Base-by-base conservation (phyloP, 2,329 filamentous ascomycete species). In the Claviceps monticola region DNA sequence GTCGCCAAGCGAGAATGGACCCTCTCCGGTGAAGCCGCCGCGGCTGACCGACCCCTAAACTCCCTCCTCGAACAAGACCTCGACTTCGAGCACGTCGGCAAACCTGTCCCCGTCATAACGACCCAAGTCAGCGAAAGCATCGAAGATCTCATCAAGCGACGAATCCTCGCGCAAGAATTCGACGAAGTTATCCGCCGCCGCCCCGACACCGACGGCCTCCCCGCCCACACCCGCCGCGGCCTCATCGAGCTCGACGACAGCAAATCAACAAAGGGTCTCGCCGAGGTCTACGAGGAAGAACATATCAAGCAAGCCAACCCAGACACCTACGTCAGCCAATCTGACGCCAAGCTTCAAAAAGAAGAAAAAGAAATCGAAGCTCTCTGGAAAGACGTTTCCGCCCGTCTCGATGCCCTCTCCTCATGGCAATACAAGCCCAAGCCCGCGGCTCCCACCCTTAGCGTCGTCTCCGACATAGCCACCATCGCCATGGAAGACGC, bases 401-500 rank as follows among this genome's bases (percentile, higher is more conserved):
- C 78, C 46, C 86, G 88, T 56, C 81, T 98, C 51, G 93, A 98
- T 68, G 81, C 87, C 26, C 80, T 98, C 56, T 90, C 83, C 68
- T 95, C 86, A 65, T 95, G 88, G 83, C 86, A 96, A 70, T 96
- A 95, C 78, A 90, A 88, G 68, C 93, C 93, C 51, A 94, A 90
- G 71, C 83, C 87, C 11, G 78, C 84, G 2, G 84, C 84, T 49
- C 81, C 88, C n/a, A 80, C 80, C 46, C 79, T 98, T 56, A 90
- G 87, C 44, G 86, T 96, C 51, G 84, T 96, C 37, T 79, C 88
- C 26, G 91, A 97, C 68, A 87, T 93, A 4, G 88, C 90, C n/a
- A 88, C 87, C 3, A 83, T 97, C 57, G 78, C 80, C 58, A 95
- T 97, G 86, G 93, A 98, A 71, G 93, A 98, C 63, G 91, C 89